Evolutionary conservation across 1,284 basidiomycete species (phyloP).

Genomic region (Quambalaria eucalypti): DNA sequence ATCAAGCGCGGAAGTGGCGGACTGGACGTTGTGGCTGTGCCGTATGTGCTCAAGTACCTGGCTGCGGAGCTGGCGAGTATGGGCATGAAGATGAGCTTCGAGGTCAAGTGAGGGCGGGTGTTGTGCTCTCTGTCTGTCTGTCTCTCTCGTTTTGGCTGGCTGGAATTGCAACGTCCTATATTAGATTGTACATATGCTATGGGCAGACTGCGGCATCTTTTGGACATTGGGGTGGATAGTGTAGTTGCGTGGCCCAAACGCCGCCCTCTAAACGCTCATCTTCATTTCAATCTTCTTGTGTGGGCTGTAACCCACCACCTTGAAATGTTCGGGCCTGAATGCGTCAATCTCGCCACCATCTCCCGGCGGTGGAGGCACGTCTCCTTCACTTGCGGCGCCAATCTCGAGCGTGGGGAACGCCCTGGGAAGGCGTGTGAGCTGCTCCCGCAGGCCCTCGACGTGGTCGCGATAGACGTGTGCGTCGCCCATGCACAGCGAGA

Average conservation of each 20-base stretch:
- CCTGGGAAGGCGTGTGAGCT: constrained; percentile 67
- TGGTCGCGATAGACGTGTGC: constrained; percentile 95
- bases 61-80: constrained; percentile 56
- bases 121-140: no score
- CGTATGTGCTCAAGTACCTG: constrained; percentile 62
- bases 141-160: no score
- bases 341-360: constrained; percentile 60
- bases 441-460: constrained; percentile 66
- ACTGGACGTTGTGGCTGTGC: constrained; percentile 59
- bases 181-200: no score
- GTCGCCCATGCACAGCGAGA: constrained; percentile 85
- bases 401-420: constrained; percentile 74
- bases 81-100: constrained; percentile 52
- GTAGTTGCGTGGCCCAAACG: no score
- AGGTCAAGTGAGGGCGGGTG: no score
- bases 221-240: no score
- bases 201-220: no score
- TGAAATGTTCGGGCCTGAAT: constrained; percentile 71
- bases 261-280: constrained; percentile 83
- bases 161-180: no score
- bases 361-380: neutral
- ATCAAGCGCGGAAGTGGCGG: constrained; percentile 24
- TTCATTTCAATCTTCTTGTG: constrained; percentile 86
- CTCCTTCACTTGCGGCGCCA: constrained; percentile 50
- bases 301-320: constrained; percentile 76